Conservation (phyloP, 2,329 filamentous ascomycete species). For the Xylaria sp. region DNA sequence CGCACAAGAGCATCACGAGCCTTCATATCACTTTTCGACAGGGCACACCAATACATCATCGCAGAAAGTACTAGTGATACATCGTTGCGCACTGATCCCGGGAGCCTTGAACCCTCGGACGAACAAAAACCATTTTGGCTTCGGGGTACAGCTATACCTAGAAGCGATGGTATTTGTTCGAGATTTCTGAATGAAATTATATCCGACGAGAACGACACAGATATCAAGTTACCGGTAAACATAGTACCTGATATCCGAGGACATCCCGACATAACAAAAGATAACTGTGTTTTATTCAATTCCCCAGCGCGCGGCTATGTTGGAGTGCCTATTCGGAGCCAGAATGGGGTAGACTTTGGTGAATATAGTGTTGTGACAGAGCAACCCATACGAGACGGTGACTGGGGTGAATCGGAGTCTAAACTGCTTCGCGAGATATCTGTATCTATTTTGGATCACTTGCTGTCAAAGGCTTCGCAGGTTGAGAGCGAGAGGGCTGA, state of each 20-base stretch:
- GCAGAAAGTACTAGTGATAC: conserved; percentile 22
- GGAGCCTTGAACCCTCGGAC: neutral
- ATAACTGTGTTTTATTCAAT: conserved; percentile 10
- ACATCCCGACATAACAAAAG: conserved; percentile 6
- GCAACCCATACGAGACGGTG: conserved; percentile 8
- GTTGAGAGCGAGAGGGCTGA: conserved; percentile 15
- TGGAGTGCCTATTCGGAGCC: conserved; percentile 24
- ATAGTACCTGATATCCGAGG: conserved; percentile 19
- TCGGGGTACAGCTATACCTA: conserved; percentile 22
- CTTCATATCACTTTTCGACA: conserved; percentile 27
- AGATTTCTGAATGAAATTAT: conserved; percentile 19
- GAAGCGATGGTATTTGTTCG: conserved; percentile 15
- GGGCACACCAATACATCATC: conserved; percentile 18
- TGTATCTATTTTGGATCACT: conserved; percentile 16
- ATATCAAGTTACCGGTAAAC: conserved; percentile 11
- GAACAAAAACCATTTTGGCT: conserved; percentile 17
- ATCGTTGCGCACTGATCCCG: neutral
- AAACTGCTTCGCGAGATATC: conserved; percentile 23
- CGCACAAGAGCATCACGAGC: conserved; percentile 23
- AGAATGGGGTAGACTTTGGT: conserved; percentile 24
- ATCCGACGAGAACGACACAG: neutral
- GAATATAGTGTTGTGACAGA: conserved; percentile 22
- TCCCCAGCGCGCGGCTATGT: conserved; percentile 14
- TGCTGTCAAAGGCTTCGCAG: conserved; percentile 14
- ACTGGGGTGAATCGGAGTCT: conserved; percentile 17